phyloP scores from a whole-genome alignment of 352 stramenopile species.

The Phytopythium sindhum region DNA sequence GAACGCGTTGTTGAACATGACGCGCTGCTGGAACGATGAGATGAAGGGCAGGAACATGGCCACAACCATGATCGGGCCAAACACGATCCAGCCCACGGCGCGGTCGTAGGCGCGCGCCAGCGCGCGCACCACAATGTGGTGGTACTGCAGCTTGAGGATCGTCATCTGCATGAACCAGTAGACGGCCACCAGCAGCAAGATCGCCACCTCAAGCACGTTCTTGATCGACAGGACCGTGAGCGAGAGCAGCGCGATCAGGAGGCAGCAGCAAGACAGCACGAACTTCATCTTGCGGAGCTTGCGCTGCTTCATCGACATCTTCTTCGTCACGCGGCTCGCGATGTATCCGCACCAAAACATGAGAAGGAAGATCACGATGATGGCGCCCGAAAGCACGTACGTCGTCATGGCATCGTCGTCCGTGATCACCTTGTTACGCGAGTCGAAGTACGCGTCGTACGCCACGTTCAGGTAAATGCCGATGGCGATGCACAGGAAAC shows the following conservation, averaged over 20 bases:
- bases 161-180: conserved; percentile 88
- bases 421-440: conserved; percentile 52
- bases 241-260: conserved; percentile 62
- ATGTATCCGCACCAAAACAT: conserved; percentile 84
- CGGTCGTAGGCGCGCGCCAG: conserved; percentile 73
- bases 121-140: conserved; percentile 81
- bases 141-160: conserved; percentile 76
- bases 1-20: conserved; percentile 91
- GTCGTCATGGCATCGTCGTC: conserved; percentile 47
- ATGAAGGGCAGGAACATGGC: conserved; percentile 90
- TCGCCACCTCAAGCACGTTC: conserved; percentile 71
- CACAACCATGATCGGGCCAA: conserved; percentile 86
- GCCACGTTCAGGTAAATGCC: conserved; percentile 80
- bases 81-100: conserved; percentile 85
- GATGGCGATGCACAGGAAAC: conserved; percentile 69
- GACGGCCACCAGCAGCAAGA: conserved; percentile 64
- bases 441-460: conserved; percentile 80
- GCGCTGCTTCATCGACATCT: conserved; percentile 89
- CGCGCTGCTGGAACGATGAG: conserved; percentile 82
- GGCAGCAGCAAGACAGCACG: conserved; percentile 61
- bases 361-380: conserved; percentile 69
- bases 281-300: conserved; percentile 90
- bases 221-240: conserved; percentile 65
- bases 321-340: conserved; percentile 83
- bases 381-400: conserved; percentile 55